Base-by-base conservation (phyloP, 192 early-diverging fungal species). In the Paraglomus brasilianum region DNA sequence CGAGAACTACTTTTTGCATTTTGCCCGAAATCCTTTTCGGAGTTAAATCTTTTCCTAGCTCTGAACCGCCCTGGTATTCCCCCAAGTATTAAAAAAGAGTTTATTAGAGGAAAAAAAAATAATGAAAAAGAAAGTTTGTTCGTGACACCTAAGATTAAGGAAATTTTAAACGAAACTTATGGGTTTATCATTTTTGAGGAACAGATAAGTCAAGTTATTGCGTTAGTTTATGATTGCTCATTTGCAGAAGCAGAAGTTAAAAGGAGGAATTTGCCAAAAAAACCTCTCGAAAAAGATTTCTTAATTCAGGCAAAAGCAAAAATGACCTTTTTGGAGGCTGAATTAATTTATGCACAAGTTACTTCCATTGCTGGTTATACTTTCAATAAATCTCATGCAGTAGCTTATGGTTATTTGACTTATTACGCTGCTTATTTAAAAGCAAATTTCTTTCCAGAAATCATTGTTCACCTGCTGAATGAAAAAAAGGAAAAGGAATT, bases 311-410 rank as follows among this genome's bases (percentile, higher is more conserved):
- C 52, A 14, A 14, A 53, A 53, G 22, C 14, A 21, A 21, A n/a
- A 53, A 6, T 53, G 6, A 10, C 52, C n/a, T 17, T 17, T 8
- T 6, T 6, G n/a, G 52, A 53, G 7, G 22, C n/a, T 22, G 22
- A 53, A 53, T 53, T 53, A 21, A 53, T 53, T 53, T 53, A 53
- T 53, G n/a, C 14, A 17, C 52, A 53, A 53, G 22, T 53, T 53
- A 53, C 8, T 21, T 53, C 52, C 8, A 19, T 22, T 21, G 6
- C 19, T 21, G 52, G 52, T 22, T 53, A 53, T 21, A 53, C 52
- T 17, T 53, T 53, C n/a, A 53, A 53, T 21, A 53, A 53, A 53
- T 14, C 52, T 19, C 52, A 53, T 53, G 52, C 52, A 22, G 52
- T 53, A 9, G 52, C 52, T 53, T 53, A 53, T 21, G 22, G 52